Conservation (phyloP, 148 eudicot species). For the Camellia lanceoleosa region DNA sequence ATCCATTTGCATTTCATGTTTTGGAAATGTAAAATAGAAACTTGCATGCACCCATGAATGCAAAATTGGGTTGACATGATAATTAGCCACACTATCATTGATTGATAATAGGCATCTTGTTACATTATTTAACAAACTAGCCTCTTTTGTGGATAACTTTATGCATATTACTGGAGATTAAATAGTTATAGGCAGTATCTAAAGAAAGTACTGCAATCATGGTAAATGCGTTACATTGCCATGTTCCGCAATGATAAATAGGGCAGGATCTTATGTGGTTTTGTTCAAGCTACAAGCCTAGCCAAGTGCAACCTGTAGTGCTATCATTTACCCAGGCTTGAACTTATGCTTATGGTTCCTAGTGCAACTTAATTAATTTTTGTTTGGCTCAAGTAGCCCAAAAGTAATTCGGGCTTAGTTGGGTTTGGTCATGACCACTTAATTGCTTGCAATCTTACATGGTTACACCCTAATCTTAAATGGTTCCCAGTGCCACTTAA, state of each 20-base stretch:
- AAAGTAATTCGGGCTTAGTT: not conserved
- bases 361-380: not conserved
- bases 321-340: not conserved
- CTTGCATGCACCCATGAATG: not conserved
- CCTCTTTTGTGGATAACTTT: not conserved
- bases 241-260: not conserved
- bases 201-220: too few relatives aligned
- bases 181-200: too few relatives aligned
- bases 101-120: slow-evolving; percentile 1
- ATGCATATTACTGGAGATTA: too few relatives aligned
- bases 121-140: not conserved
- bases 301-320: not conserved
- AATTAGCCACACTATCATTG: not conserved
- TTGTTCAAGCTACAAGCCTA: not conserved
- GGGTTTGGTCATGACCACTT: not conserved
- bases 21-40: not conserved
- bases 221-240: not conserved
- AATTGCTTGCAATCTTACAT: not conserved
- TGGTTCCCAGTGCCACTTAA: not conserved
- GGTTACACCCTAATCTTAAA: too few relatives aligned
- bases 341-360: not conserved
- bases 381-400: not conserved
- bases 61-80: too few relatives aligned
- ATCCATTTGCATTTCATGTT: not conserved
- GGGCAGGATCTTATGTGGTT: not conserved